Conservation (phyloP, 345 rosid species). For the thale cress (Arabidopsis thaliana) region TAIR10.1 NC_003074.8:17149501-17150000, state of each 20-base stretch:
- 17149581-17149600: not conserved
- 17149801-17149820: conserved; percentile 95
- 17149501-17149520: not conserved
- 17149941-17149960: no score
- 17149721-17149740: not conserved
- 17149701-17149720: not conserved
- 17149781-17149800: conserved; percentile 92
- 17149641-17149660: not conserved
- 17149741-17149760: conserved; percentile 40
- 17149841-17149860: no score
- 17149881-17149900: no score
- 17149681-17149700: not conserved
- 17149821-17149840: conserved; percentile 25
- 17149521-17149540: conserved; percentile 11
- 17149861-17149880: no score
- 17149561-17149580: not conserved
- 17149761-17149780: conserved; percentile 73
- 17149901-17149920: no score
- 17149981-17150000: no score
- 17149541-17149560: not conserved
- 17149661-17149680: not conserved
- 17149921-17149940: no score
- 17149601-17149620: not conserved
- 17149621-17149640: not conserved
- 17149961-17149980: no score